Evolutionary conservation across 331 rosid genomes (phyloP).

Genomic region (Quercus lobata): DNA sequence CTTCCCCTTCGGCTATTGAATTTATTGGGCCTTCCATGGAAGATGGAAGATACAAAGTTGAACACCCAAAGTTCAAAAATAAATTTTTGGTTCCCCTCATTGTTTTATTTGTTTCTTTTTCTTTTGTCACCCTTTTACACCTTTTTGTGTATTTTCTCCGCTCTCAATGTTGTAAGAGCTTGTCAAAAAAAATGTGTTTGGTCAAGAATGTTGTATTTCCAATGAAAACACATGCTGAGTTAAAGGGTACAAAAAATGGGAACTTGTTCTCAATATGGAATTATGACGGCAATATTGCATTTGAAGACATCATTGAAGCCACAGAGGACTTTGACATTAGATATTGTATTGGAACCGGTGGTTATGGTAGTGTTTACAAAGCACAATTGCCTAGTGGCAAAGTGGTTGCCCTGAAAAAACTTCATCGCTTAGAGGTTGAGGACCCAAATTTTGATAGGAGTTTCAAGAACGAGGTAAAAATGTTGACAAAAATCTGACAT

Average conservation of each 20-base stretch:
- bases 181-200: no score
- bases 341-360: conserved; percentile 21
- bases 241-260: background rate
- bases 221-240: no score
- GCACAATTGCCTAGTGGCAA: conserved; percentile 20
- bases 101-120: background rate
- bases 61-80: no score
- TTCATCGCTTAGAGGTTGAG: background rate
- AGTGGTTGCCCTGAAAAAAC: conserved; percentile 33
- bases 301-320: background rate
- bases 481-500: conserved; percentile 25
- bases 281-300: conserved; percentile 1
- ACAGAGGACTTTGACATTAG: background rate
- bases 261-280: conserved; percentile 4
- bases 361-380: conserved; percentile 19
- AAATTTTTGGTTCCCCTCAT: background rate
- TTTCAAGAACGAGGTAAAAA: conserved; percentile 24
- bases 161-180: no score
- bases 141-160: no score
- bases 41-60: no score
- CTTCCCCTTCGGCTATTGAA: no score
- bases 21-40: no score
- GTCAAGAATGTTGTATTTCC: no score
- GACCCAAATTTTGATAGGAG: conserved; percentile 11
- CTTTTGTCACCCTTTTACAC: no score